These are phyloP conservation scores for Talaromyces amestolkiae DNA, from an alignment of 2,329 filamentous ascomycete genomes.

Conservation along the genomic window DNA sequence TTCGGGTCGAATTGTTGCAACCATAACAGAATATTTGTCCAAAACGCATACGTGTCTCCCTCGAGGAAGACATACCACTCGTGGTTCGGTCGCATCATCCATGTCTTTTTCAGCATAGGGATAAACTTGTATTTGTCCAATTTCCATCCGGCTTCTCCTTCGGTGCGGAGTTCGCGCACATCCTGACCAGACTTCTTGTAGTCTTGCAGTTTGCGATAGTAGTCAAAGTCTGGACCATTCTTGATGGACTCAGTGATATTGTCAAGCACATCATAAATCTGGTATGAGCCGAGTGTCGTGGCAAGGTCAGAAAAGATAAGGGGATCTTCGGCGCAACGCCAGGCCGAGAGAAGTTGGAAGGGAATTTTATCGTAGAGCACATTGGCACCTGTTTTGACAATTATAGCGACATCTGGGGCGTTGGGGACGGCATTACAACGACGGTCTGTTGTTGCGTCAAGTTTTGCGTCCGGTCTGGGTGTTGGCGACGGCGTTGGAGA, in stretches of 20 bases:
- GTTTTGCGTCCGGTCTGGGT: background rate
- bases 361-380: conserved; percentile 54
- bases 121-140: conserved; percentile 64
- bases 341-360: conserved; percentile 54
- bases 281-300: conserved; percentile 31
- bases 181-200: conserved; percentile 49
- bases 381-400: conserved; percentile 60
- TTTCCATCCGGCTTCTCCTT: conserved; percentile 47
- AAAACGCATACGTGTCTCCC: conserved; percentile 58
- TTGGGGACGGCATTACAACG: conserved; percentile 46
- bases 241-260: conserved; percentile 43
- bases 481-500: background rate
- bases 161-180: conserved; percentile 38
- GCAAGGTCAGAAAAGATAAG: conserved; percentile 45
- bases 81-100: conserved; percentile 49
- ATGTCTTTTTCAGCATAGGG: conserved; percentile 58
- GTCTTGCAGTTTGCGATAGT: conserved; percentile 41
- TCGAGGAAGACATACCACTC: conserved; percentile 63
- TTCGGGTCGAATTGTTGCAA: conserved; percentile 45
- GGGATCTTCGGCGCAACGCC: conserved; percentile 51
- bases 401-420: conserved; percentile 48
- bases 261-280: conserved; percentile 34
- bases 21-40: conserved; percentile 53
- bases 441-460: conserved; percentile 20
- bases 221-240: conserved; percentile 52